Evolutionary conservation across 768 basidiomycete genomes (phyloP).

Genomic region (Leucosporidium scottii): DNA sequence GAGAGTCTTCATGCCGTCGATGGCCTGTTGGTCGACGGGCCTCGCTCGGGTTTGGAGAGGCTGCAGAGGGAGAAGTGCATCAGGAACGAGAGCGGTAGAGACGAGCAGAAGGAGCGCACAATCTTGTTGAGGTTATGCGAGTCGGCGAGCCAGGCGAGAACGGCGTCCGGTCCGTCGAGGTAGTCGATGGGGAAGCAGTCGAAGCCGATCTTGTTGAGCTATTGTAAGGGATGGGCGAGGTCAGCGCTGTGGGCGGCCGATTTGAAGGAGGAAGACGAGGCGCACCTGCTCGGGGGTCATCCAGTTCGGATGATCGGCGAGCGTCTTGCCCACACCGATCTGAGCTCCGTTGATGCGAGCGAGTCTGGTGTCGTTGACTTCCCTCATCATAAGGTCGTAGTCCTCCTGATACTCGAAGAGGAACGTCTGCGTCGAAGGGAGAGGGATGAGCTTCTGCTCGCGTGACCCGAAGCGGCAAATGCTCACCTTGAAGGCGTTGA

Average conservation of each 20-base stretch:
- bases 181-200: conserved; percentile 78
- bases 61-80: conserved; percentile 3
- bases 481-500: background rate
- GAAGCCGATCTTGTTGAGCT: conserved; percentile 62
- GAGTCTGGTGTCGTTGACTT: conserved; percentile 49
- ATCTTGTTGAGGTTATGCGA: conserved; percentile 64
- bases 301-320: background rate
- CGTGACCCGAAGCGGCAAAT: background rate
- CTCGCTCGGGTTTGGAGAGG: conserved; percentile 57
- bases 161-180: conserved; percentile 64
- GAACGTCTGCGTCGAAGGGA: conserved; percentile 55
- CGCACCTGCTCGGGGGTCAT: background rate
- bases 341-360: conserved; percentile 30
- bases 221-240: background rate
- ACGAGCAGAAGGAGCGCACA: conserved; percentile 49
- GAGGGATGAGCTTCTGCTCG: background rate
- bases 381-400: conserved; percentile 58
- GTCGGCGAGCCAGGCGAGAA: conserved; percentile 62
- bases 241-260: background rate
- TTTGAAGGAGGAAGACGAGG: no score
- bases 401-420: conserved; percentile 78
- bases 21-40: conserved; percentile 42
- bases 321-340: background rate
- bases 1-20: background rate
- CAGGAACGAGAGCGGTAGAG: no score